A percentile compares a stretch with the other conserved stretches of the same genome.
These are phyloP conservation scores for Fusarium decemcellulare DNA, from an alignment of 2,329 filamentous ascomycete species.

Conservation along the genomic window DNA sequence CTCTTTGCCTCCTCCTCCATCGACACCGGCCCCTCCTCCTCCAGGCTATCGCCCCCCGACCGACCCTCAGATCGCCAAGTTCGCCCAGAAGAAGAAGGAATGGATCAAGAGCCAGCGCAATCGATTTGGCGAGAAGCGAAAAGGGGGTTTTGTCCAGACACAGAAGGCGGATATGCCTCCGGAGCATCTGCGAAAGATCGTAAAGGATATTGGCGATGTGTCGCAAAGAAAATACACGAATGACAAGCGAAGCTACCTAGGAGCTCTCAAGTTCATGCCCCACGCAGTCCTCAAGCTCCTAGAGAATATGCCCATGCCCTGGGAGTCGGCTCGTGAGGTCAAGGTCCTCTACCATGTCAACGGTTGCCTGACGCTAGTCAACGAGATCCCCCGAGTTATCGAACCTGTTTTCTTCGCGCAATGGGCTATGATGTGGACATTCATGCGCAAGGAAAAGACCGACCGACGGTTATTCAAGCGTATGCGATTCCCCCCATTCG, in stretches of 20 bases:
- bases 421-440: slow-evolving; percentile 99
- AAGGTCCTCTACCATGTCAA: slow-evolving; percentile 99
- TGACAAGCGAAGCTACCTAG: slow-evolving; percentile 97
- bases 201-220: slow-evolving; percentile 98
- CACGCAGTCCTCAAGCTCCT: slow-evolving; percentile 97
- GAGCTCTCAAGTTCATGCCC: slow-evolving; percentile 98
- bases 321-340: slow-evolving; percentile 96
- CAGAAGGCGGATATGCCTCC: slow-evolving; percentile 99
- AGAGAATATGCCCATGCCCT: slow-evolving; percentile 99
- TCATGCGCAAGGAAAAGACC: slow-evolving; percentile 98
- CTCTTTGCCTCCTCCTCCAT: slow-evolving; percentile 69
- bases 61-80: slow-evolving; percentile 91
- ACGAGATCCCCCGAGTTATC: slow-evolving; percentile 96
- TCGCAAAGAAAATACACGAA: slow-evolving; percentile 99
- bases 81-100: slow-evolving; percentile 99
- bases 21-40: slow-evolving; percentile 79
- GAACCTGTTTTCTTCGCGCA: slow-evolving; percentile 98
- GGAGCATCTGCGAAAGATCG: slow-evolving; percentile 97
- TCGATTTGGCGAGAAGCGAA: slow-evolving; percentile 96
- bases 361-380: slow-evolving; percentile 95
- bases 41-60: slow-evolving; percentile 86
- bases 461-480: slow-evolving; percentile 97
- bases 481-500: slow-evolving; percentile 98
- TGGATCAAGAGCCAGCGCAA: slow-evolving; percentile 94
- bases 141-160: slow-evolving; percentile 95